Conservation (phyloP, 2,329 filamentous ascomycete species). For the Colletotrichum navitas region DNA sequence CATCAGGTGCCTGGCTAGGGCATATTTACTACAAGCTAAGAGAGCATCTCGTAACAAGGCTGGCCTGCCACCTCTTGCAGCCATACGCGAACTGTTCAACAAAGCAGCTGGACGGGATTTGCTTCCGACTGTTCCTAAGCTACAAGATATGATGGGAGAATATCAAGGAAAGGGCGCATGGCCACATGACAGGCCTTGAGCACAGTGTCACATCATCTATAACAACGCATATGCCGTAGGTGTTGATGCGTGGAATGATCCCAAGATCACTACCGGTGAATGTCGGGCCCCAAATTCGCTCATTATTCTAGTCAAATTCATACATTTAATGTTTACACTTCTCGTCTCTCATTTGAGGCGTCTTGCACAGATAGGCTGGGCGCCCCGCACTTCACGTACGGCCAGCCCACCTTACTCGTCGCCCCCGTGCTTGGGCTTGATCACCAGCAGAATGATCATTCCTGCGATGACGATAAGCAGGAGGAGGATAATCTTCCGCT, state of each 20-base stretch:
- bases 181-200: not conserved
- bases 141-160: constrained; percentile 12
- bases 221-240: not conserved
- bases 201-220: not conserved
- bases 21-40: not conserved
- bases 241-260: not conserved
- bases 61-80: constrained; percentile 7
- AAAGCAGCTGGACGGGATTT: constrained; percentile 3
- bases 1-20: constrained; percentile 21
- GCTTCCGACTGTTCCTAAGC: constrained; percentile 9
- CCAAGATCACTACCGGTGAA: not conserved
- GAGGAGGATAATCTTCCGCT: constrained; percentile 93
- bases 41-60: not conserved
- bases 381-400: constrained; percentile 2
- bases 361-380: not conserved
- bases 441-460: constrained; percentile 84
- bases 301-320: constrained; percentile 41
- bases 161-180: not conserved
- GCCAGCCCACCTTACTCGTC: constrained; percentile 44
- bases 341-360: constrained; percentile 20
- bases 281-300: constrained; percentile 27
- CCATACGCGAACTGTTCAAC: constrained; percentile 21
- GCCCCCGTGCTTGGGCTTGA: constrained; percentile 76
- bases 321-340: constrained; percentile 46
- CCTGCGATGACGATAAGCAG: constrained; percentile 86